Conservation (phyloP, 768 basidiomycete genomes). For the Hortiboletus campestris region DNA sequence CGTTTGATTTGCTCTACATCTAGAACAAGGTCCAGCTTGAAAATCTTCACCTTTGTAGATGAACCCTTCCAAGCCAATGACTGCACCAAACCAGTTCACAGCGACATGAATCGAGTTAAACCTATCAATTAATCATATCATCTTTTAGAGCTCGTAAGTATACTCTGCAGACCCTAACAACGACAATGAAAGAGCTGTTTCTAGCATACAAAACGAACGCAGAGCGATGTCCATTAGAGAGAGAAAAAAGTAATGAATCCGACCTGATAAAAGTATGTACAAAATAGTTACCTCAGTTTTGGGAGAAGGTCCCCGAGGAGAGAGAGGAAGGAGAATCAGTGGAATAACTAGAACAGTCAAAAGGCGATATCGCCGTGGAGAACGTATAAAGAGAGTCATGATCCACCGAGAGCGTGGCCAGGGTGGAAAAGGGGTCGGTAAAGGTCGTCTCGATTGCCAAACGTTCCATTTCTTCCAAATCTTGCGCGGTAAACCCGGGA, state of each 20-base stretch:
- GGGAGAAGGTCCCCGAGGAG: slow-evolving; percentile 6
- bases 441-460: slow-evolving; percentile 19
- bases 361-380: slow-evolving; percentile 16
- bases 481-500: slow-evolving; percentile 5
- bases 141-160: not conserved
- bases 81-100: too few relatives aligned
- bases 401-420: not conserved
- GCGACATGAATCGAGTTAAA: not conserved
- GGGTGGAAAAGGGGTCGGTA: slow-evolving; percentile 23
- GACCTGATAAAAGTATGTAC: not conserved
- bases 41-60: not conserved
- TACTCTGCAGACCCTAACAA: slow-evolving; percentile 1
- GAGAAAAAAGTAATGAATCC: not conserved
- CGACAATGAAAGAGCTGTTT: not conserved
- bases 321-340: slow-evolving; percentile 12
- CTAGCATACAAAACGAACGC: slow-evolving; percentile 7
- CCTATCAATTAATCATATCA: not conserved
- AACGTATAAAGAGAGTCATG: not conserved
- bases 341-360: slow-evolving; percentile 16
- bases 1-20: not conserved
- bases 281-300: not conserved
- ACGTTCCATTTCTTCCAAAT: slow-evolving; percentile 18
- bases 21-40: too few relatives aligned
- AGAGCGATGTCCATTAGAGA: slow-evolving; percentile 8
- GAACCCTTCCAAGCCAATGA: too few relatives aligned